Evolutionary conservation across 345 rosid genomes (phyloP).

Genomic region (Leavenworthia alabamica): DNA sequence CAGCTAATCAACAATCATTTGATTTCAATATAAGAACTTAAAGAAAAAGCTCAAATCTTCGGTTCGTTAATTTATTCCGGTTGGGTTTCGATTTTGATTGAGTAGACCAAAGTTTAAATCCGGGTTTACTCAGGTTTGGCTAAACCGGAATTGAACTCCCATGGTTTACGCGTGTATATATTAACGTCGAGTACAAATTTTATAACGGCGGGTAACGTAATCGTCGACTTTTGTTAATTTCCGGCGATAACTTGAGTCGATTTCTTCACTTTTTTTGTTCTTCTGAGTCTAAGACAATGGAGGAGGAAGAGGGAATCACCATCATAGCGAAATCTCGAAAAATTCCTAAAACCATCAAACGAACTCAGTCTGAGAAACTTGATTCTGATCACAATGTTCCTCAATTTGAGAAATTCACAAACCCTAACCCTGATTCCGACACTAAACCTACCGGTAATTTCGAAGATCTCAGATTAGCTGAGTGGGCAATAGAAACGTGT

Average conservation of each 20-base stretch:
- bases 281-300: constrained; percentile 15
- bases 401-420: constrained; percentile 37
- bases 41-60: no score
- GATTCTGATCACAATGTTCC: constrained; percentile 16
- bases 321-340: constrained; percentile 47
- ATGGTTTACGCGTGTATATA: background rate
- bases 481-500: constrained; percentile 79
- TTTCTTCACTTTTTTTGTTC: no score
- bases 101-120: background rate
- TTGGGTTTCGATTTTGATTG: background rate
- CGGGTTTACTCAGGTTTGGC: background rate
- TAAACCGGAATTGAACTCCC: constrained; percentile 21
- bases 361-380: constrained; percentile 19
- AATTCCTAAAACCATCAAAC: constrained; percentile 2
- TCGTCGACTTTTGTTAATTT: background rate
- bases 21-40: no score
- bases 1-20: no score
- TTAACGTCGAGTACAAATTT: background rate
- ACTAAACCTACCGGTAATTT: constrained; percentile 30
- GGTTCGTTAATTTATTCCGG: background rate
- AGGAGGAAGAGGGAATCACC: constrained; percentile 39
- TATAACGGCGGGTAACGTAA: constrained; percentile 12
- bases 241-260: constrained; percentile 2
- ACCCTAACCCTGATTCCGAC: constrained; percentile 23
- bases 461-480: constrained; percentile 64